Base-by-base conservation (phyloP, 306 rosid genomes). In the Dicorynia guianensis region DNA sequence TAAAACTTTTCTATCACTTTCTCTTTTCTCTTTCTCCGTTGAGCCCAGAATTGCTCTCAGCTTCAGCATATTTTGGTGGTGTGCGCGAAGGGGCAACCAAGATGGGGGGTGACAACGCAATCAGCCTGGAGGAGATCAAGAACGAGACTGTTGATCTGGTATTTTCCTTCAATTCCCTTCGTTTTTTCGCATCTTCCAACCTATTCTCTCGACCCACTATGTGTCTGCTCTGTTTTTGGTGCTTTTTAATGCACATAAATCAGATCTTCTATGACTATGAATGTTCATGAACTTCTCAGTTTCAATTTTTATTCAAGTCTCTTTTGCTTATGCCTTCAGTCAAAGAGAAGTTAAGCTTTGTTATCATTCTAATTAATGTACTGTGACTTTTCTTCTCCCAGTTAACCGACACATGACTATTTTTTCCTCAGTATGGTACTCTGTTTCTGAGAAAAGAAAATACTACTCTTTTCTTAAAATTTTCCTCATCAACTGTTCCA, bases 141-240 rank as follows among this genome's bases (percentile, higher is more conserved):
- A 94, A 94, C 46, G 98, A 94, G 62, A 86, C 95, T 19, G 98
- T 94, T 85, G 98, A 94, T 90, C 84, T 94, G 97, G 98, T 94
- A 93, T 10, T 0, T 40, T 15, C 34, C 44, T 63, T 58, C 44
- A 3, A 7, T 2, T 36, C 44, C 30, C 25, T 71, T 54, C 13
- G 0, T 52, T 39, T 39, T 35, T 10, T 76, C 14, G 14, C 13
- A 0, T 40, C 20, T 7, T 11, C 25, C n/a, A 63, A 3, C 59
- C 4, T 8, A 3, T 71, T 58, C 47, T 72, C 69, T 74, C 71
- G 0, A 33, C 60, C 53, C 61, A 53, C 53, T 50, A 3, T 71
- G 35, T 47, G 4, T 15, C 34, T 38, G 49, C 67, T 38, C 44
- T 36, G 9, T 2, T 38, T 73, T 60, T n/a, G 19, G 3, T 52